Conservation (phyloP, 768 basidiomycete species). For the Phylloporus sp. region DNA sequence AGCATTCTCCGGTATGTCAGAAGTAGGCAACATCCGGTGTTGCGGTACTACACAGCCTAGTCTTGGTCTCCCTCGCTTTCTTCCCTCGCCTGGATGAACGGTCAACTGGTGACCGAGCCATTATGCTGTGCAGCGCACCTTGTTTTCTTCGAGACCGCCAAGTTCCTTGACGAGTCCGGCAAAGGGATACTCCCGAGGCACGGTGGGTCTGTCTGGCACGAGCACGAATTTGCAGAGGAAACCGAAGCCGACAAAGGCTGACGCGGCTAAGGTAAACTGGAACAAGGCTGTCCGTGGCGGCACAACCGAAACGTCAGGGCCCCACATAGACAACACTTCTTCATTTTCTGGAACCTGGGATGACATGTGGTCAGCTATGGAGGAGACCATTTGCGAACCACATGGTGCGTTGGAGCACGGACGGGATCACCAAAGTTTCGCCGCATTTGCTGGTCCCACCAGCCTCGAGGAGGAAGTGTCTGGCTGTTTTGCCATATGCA, state of each 20-base stretch:
- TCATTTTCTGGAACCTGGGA: constrained; percentile 74
- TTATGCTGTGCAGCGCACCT: constrained; percentile 42
- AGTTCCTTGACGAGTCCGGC: constrained; percentile 72
- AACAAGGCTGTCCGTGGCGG: constrained; percentile 56
- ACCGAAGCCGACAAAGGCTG: constrained; percentile 63
- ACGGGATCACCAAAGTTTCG: constrained; percentile 82
- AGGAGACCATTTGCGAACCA: constrained; percentile 1
- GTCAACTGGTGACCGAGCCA: constrained; percentile 4
- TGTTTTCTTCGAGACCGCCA: constrained; percentile 74
- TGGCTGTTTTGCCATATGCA: constrained; percentile 64
- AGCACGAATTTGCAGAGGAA: constrained; percentile 52
- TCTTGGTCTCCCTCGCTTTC: constrained; percentile 32
- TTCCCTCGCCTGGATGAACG: constrained; percentile 33
- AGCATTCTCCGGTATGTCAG: constrained; percentile 1
- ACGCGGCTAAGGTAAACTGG: constrained; percentile 59
- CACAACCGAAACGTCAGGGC: constrained; percentile 69
- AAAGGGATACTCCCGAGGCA: constrained; percentile 75
- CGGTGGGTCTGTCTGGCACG: constrained; percentile 57
- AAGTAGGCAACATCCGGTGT: background rate
- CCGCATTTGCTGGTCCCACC: constrained; percentile 73
- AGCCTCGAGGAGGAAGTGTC: constrained; percentile 58
- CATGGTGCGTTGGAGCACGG: constrained; percentile 23
- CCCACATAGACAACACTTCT: constrained; percentile 84
- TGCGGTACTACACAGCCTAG: constrained; percentile 19
- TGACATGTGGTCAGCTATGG: constrained; percentile 13